Base-by-base conservation (phyloP, 2,329 filamentous ascomycete species). In the Cladosporium sp. region DNA sequence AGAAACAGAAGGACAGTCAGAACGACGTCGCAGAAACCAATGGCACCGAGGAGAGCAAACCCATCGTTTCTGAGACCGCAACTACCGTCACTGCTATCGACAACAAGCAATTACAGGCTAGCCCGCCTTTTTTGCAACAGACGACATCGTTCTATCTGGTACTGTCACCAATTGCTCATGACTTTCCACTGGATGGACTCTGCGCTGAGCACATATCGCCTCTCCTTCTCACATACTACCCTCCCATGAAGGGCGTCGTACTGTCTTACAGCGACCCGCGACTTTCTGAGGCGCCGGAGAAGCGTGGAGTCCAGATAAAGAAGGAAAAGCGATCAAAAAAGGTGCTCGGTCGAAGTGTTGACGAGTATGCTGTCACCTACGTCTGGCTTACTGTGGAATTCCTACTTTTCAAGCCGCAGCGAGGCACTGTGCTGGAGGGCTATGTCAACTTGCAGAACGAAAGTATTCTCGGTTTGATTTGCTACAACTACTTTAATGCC, bases 301-400 rank as follows among this genome's bases (percentile, higher is more conserved):
- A 52, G 28, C 41, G 46, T 10, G 53, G 53, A 9, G 28, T 46
- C 11, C 51, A 46, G 8, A 22, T 54, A 9, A 14, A 35, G 5
- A 43, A 33, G 14, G 22, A 35, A 35, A 43, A 34, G 22, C 35
- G 48, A 28, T 31, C 48, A 11, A 46, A 49, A 32, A 54, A 49
- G 4, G 64, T 75, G 3, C 71, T 78, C 19, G 67, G 74, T 11
- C 66, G 61, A 34, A 77, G 55, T 66, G 77, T 87, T 38, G 84
- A 88, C 70, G 93, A 97, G 71, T 95, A 91, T 66, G 89, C 87
- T 7, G 88, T 89, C 19, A 85, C 85, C 18, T 96, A 87, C 65
- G 82, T 88, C 44, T 97, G 92, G 85, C 80, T 95, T 18, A 95
- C 89, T 0, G 89, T 86, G 1, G 89, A 95, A 18, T 86, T 95